Base-by-base conservation (phyloP, 2,329 filamentous ascomycete genomes). In the Ophiognomonia clavigignenti-juglandacearum region DNA sequence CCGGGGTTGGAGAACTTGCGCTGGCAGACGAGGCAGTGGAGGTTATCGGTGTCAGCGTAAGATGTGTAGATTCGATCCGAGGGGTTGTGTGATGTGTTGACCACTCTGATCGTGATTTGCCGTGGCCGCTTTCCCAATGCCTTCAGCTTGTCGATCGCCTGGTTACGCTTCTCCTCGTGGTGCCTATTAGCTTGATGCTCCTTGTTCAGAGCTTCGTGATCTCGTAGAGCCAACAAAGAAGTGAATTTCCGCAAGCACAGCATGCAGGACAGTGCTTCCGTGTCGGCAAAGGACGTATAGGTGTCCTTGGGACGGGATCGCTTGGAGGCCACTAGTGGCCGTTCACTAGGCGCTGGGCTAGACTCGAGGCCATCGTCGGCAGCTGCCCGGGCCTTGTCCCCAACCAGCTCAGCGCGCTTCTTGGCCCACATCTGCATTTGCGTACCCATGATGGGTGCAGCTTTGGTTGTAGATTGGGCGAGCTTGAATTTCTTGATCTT, bases 341-440 rank as follows among this genome's bases (percentile, higher is more conserved):
- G 45, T 23, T 53, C 51, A 18, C n/a, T 45, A 13, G 38, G 32
- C 14, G 37, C 29, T 7, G 44, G 32, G 19, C 27, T 48, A 11
- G 56, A 54, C 10, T 59, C 56, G 3, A 47, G 56, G 16, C 45
- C 35, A 22, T 43, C 42, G 14, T 52, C 50, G 32, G 45, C 39
- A 7, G 38, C 40, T 7, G 44, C 44, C 26, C 43, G 39, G 5
- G 51, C 34, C 26, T 51, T 38, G n/a, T n/a, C n/a, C n/a, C 51
- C 51, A 10, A 44, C 51, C 20, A 86, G 67, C 57, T 87, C 82
- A 2, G 82, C 82, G 58, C 85, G 82, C 41, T 83, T 80, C 57
- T 85, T 80, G 40, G 80, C 79, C 83, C 83, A 87, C 61, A 84
- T 85, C 61, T 86, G 80, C 38, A 87, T 69, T 62, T 86, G 82